Conservation (phyloP, 208 protist species). For the Trypanosomatidae sp. region DNA sequence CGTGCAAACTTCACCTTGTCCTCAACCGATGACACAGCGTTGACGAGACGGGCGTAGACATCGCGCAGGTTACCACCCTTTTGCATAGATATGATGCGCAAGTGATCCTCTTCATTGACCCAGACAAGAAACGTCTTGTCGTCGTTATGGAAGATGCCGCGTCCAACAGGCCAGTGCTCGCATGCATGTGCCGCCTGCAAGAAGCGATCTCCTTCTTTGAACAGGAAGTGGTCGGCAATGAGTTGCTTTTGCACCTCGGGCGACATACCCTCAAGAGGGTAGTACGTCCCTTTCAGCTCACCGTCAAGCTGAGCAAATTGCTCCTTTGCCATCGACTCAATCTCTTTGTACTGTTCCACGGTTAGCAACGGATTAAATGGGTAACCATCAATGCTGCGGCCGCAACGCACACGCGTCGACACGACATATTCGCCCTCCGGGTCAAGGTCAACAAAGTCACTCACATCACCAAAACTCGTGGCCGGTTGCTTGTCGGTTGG, state of each 20-base stretch:
- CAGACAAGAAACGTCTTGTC: slow-evolving; percentile 51
- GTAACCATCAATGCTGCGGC: slow-evolving; percentile 26
- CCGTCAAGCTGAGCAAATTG: slow-evolving; percentile 20
- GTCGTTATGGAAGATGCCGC: slow-evolving; percentile 65
- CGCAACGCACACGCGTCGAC: slow-evolving; percentile 38
- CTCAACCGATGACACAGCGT: slow-evolving; percentile 16
- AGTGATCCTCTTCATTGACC: slow-evolving; percentile 65
- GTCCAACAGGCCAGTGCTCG: slow-evolving; percentile 42
- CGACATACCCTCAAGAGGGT: slow-evolving; percentile 40
- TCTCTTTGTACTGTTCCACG: slow-evolving; percentile 26
- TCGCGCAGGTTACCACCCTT: slow-evolving; percentile 43
- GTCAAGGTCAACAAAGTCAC: slow-evolving; percentile 17
- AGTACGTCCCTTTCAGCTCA: slow-evolving; percentile 35
- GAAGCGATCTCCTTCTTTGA: slow-evolving; percentile 58
- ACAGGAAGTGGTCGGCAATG: slow-evolving; percentile 41
- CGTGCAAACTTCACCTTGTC: slow-evolving; percentile 33
- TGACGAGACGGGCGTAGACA: slow-evolving; percentile 32
- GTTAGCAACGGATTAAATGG: slow-evolving; percentile 32
- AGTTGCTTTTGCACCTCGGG: slow-evolving; percentile 44
- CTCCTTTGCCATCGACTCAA: slow-evolving; percentile 23
- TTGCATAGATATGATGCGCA: slow-evolving; percentile 59
- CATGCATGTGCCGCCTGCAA: slow-evolving; percentile 34
- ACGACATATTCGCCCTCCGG: slow-evolving; percentile 41
- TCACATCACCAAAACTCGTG: slow-evolving; percentile 26
- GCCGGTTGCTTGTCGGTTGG: slow-evolving; percentile 32